Base-by-base conservation (phyloP, 2,329 filamentous ascomycete genomes). In the Coleophoma eucalyptorum region DNA sequence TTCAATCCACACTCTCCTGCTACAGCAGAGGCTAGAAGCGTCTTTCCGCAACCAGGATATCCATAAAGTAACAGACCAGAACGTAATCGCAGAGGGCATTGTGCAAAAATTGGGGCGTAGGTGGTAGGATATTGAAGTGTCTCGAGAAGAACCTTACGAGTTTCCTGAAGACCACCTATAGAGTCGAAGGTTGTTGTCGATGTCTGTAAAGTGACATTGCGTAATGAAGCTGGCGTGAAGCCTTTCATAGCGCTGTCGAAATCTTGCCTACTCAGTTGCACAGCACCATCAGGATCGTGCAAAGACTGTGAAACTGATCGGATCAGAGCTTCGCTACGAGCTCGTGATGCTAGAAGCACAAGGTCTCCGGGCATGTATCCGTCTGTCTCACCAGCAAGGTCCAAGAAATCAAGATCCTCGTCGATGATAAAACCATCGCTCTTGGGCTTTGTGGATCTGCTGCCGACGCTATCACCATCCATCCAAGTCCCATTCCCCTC, bases 331-430 rank as follows among this genome's bases (percentile, higher is more conserved):
- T 97, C 94, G 61, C 93, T 96, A 49, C 92, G 83, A 35, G 94
- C 93, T 52, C 94, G 82, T 11, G 90, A 86, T 16, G 96, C 88
- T 11, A 99, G 81, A 2, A 97, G 78, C 15, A 87, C 84, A 35
- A 99, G 77, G 67, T 99, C 94, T 3, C 92, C 94, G 1, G 94
- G 93, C 92, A 97, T 97, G 66, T 97, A 99, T 1, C 94, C 94
- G 65, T 99, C 94, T 0, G 93, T 97, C 59, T 93, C 87, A 1
- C 94, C 92, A 16, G 95, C 91, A 50, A 99, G 79, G 56, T 97
- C 93, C 8, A 97, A 81, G 51, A 97, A 89, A 66, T 99, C 94
- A 10, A 99, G 81, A 45, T 87, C 81, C 0, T 82, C 72, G 51
- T 91, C 87, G 5, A 96, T 73, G 1, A 86, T 70, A 61, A 96